Evolutionary conservation across 352 stramenopile genomes (phyloP), one percentile per base, ranked within the genome.

Genomic region (Phytophthora citricola): DNA sequence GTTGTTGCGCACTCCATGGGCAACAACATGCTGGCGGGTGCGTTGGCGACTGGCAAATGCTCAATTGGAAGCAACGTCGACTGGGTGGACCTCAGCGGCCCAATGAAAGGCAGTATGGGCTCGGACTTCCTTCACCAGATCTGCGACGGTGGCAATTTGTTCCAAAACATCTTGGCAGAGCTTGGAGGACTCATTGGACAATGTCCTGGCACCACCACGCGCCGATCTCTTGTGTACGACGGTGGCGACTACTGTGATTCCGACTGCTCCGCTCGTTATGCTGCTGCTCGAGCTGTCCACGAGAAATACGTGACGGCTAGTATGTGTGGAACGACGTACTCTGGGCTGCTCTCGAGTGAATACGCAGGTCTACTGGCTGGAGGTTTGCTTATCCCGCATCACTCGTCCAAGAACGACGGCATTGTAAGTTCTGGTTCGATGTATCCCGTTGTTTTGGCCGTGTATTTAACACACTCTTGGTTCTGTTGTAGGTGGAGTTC

Each of bases 1-100:
- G 63, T 90, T 26, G 59, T 90, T 5, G 65, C 72, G 2, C 77
- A 89, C 46, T 91, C 81, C 10, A 87, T 89, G 78, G 81, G 79
- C n/a, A 86, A 83, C 59, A 69, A 83, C 47, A 84, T 87, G 71
- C 17, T 87, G 9, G 79, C 62, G 1, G 68, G 74, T 14, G 82
- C 82, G 0, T 50, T 89, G 14, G 78, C 75, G 26, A 79, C 63
- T 26, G 71, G 58, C 2, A 77, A 82, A 50, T 91, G 79, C 41
- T 73, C 64, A 10, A 73, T 89, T 4, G 77, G 57, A 7, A 48
- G 40, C 4, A 74, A 70, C 29, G 67, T 77, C 7, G 62, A 68
- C 34, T 85, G 77, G 72, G 66, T 89, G 36, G 61, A 58, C 14
- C 41, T 85, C n/a, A 77, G 68, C 15, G 76, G 69, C 2, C 76